Percentiles rank a stretch among this genome's conserved stretches.
phyloP scores from a whole-genome alignment of 148 eudicot genomes.

The Hydrangea macrophylla region DNA sequence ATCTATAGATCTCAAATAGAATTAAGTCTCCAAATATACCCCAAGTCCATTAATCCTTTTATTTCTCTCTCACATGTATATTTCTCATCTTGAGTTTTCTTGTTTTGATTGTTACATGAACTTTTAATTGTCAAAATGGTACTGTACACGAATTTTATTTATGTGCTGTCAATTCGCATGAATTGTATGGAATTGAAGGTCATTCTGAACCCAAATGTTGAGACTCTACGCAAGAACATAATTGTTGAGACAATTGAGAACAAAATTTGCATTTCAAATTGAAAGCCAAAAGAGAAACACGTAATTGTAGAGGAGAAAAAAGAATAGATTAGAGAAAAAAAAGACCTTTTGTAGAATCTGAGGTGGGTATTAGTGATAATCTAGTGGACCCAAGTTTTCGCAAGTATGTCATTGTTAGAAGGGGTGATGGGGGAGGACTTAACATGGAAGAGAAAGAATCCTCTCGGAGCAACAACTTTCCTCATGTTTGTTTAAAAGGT shows the following conservation, averaged over 20 bases:
- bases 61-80: too few species aligned
- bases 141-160: background rate
- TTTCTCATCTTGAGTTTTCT: too few species aligned
- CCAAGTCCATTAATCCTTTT: too few species aligned
- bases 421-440: constrained; percentile 35
- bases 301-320: constrained; percentile 25
- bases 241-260: constrained; percentile 29
- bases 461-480: constrained; percentile 80
- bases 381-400: constrained; percentile 70
- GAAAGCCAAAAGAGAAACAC: constrained; percentile 35
- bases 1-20: too few species aligned
- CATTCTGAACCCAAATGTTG: constrained; percentile 43
- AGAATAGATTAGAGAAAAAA: constrained; percentile 35
- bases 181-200: background rate
- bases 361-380: constrained; percentile 51
- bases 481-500: too few species aligned
- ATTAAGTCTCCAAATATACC: too few species aligned
- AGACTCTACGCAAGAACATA: constrained; percentile 29
- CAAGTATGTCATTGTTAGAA: constrained; percentile 81
- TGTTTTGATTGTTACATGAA: too few species aligned
- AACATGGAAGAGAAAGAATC: constrained; percentile 73
- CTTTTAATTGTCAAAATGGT: too few species aligned
- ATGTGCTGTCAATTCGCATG: background rate
- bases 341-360: constrained; percentile 68
- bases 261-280: constrained; percentile 28